Conservation (phyloP, 2,329 filamentous ascomycete species). For the Biscogniauxia sp. region DNA sequence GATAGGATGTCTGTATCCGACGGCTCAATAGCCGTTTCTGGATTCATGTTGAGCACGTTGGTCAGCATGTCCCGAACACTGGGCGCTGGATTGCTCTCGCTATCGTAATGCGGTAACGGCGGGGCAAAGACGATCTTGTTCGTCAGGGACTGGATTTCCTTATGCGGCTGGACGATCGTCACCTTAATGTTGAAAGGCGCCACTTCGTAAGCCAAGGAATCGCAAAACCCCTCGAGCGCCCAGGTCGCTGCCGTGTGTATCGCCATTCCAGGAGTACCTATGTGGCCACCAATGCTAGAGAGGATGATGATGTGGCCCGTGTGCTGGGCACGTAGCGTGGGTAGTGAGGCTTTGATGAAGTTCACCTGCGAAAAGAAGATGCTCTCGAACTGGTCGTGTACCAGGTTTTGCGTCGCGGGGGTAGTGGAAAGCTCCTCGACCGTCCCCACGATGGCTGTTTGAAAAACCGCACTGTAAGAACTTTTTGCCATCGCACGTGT, state of each 20-base stretch:
- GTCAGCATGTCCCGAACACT: slow-evolving; percentile 80
- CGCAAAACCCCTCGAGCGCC: slow-evolving; percentile 94
- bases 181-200: slow-evolving; percentile 96
- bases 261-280: slow-evolving; percentile 86
- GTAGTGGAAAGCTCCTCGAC: slow-evolving; percentile 84
- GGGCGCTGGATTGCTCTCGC: slow-evolving; percentile 70
- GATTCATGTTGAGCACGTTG: slow-evolving; percentile 73
- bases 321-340: slow-evolving; percentile 73
- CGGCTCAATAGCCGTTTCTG: slow-evolving; percentile 55
- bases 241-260: slow-evolving; percentile 92
- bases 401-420: slow-evolving; percentile 70
- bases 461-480: slow-evolving; percentile 16
- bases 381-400: slow-evolving; percentile 88
- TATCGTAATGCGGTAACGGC: slow-evolving; percentile 63
- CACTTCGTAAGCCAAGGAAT: slow-evolving; percentile 92
- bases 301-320: slow-evolving; percentile 89
- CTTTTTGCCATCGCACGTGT: slow-evolving; percentile 8
- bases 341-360: slow-evolving; percentile 85
- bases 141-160: slow-evolving; percentile 84
- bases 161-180: slow-evolving; percentile 92
- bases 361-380: slow-evolving; percentile 97
- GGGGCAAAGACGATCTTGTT: slow-evolving; percentile 85
- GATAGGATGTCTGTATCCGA: slow-evolving; percentile 50
- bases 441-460: slow-evolving; percentile 75
- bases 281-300: slow-evolving; percentile 86